Conservation (phyloP, 139 green algal genomes). For the Picochlorum sp. region DNA sequence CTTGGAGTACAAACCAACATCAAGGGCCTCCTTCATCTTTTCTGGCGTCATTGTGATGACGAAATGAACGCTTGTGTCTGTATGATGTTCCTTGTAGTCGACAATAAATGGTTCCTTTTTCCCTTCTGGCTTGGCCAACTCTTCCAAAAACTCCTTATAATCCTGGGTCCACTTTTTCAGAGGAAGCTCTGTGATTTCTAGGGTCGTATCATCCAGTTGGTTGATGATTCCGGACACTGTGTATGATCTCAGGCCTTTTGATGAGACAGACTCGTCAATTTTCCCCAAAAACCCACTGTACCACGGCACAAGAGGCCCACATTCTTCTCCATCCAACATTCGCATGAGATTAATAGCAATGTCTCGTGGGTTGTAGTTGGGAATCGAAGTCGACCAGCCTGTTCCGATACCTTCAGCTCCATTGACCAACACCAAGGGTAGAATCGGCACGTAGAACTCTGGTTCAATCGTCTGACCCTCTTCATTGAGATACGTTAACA, state of each 20-base stretch:
- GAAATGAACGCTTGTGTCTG: constrained; percentile 86
- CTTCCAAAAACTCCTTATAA: constrained; percentile 98
- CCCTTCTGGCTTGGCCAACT: constrained; percentile 70
- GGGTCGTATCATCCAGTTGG: constrained; percentile 51
- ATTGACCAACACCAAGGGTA: constrained; percentile 90
- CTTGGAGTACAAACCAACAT: constrained; percentile 62
- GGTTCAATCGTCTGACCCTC: constrained; percentile 97
- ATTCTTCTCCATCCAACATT: constrained; percentile 68
- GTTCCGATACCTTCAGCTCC: constrained; percentile 98
- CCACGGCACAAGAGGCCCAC: constrained; percentile 83
- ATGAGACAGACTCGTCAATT: constrained; percentile 50
- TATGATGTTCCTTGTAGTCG: constrained; percentile 90
- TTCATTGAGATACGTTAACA: constrained; percentile 91
- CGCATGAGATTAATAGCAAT: constrained; percentile 82
- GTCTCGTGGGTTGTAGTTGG: constrained; percentile 94
- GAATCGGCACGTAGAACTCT: constrained; percentile 78
- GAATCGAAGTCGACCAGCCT: constrained; percentile 93
- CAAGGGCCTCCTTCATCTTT: constrained; percentile 50
- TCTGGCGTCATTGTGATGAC: constrained; percentile 56
- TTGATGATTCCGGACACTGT: constrained; percentile 55
- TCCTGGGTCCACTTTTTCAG: constrained; percentile 93
- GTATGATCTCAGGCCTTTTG: constrained; percentile 48
- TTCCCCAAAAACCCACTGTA: constrained; percentile 68
- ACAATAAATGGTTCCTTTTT: constrained; percentile 53
- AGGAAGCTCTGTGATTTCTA: constrained; percentile 94